Percentiles rank a stretch among this genome's conserved stretches.
Conservation (phyloP, 2,329 filamentous ascomycete species). For the Ceratocystis ficicola region DNA sequence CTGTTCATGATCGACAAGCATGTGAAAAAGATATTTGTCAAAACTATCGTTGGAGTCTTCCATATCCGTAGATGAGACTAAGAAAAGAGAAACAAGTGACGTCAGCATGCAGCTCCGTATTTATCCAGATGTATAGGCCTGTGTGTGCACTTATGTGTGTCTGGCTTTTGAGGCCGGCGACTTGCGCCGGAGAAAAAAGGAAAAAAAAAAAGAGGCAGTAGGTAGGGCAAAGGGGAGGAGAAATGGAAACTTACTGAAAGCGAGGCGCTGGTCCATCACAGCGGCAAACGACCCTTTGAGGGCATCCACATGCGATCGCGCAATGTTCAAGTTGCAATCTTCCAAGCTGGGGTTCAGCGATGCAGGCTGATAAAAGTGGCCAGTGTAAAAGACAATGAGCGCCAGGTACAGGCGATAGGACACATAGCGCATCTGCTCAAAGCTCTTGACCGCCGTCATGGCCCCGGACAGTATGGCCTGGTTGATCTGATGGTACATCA, state of each 20-base stretch:
- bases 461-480: conserved; percentile 22
- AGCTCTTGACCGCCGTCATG: conserved; percentile 26
- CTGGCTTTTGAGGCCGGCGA: conserved; percentile 9
- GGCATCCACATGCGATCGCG: conserved; percentile 6
- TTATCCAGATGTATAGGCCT: not conserved
- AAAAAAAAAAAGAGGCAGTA: not conserved
- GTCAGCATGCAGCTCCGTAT: conserved; percentile 8
- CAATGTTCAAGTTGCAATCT: conserved; percentile 10
- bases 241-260: conserved; percentile 11
- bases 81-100: not conserved
- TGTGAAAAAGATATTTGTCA: conserved; percentile 6
- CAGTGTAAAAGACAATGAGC: conserved; percentile 25
- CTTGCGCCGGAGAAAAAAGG: not conserved
- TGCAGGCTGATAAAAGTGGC: conserved; percentile 23
- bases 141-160: not conserved
- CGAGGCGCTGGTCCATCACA: conserved; percentile 10
- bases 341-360: conserved; percentile 23
- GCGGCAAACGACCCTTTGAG: not conserved
- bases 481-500: conserved; percentile 37
- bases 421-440: not conserved
- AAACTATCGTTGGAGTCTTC: conserved; percentile 13
- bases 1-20: conserved; percentile 19
- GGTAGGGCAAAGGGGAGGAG: not conserved
- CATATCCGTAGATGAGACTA: conserved; percentile 14
- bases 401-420: conserved; percentile 23